Evolutionary conservation across 768 basidiomycete genomes (phyloP).

Genomic region (Mrakia gelida): DNA sequence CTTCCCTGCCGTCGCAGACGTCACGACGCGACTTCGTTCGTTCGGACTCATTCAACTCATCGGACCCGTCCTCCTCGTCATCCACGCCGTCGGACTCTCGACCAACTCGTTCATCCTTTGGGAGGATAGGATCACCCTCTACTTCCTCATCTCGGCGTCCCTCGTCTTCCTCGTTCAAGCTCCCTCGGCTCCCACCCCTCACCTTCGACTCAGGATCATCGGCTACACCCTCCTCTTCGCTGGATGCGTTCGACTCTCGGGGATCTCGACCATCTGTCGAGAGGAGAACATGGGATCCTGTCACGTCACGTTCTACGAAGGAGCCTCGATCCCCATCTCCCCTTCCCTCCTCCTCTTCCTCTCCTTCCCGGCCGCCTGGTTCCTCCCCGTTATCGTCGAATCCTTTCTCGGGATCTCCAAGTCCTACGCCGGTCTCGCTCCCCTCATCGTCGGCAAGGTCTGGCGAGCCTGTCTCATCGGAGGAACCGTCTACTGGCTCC

Average conservation of each 20-base stretch:
- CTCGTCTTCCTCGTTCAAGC: slow-evolving; percentile 61
- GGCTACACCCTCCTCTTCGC: slow-evolving; percentile 65
- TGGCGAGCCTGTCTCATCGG: slow-evolving; percentile 58
- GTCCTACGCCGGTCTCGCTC: slow-evolving; percentile 70
- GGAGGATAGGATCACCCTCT: slow-evolving; percentile 82
- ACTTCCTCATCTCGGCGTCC: slow-evolving; percentile 58
- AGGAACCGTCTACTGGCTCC: slow-evolving; percentile 66
- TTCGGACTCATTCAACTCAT: slow-evolving; percentile 26
- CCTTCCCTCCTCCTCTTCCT: slow-evolving; percentile 58
- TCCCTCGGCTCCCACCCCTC: slow-evolving; percentile 60
- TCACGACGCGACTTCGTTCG: not conserved
- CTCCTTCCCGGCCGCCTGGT: slow-evolving; percentile 56
- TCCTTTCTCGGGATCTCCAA: slow-evolving; percentile 60
- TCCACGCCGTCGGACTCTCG: slow-evolving; percentile 72
- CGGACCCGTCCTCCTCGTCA: slow-evolving; percentile 42
- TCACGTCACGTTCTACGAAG: slow-evolving; percentile 80
- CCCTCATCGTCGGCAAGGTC: slow-evolving; percentile 54
- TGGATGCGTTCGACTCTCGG: slow-evolving; percentile 66
- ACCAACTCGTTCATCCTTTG: slow-evolving; percentile 98
- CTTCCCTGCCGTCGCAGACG: not conserved
- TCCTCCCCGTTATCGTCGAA: slow-evolving; percentile 57
- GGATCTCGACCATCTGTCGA: slow-evolving; percentile 78
- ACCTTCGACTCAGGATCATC: slow-evolving; percentile 70
- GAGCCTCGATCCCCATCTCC: slow-evolving; percentile 63
- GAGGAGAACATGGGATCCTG: slow-evolving; percentile 88